Evolutionary conservation across 805 yeast genomes (phyloP).

Genomic region (Brettanomyces naardenensis): DNA sequence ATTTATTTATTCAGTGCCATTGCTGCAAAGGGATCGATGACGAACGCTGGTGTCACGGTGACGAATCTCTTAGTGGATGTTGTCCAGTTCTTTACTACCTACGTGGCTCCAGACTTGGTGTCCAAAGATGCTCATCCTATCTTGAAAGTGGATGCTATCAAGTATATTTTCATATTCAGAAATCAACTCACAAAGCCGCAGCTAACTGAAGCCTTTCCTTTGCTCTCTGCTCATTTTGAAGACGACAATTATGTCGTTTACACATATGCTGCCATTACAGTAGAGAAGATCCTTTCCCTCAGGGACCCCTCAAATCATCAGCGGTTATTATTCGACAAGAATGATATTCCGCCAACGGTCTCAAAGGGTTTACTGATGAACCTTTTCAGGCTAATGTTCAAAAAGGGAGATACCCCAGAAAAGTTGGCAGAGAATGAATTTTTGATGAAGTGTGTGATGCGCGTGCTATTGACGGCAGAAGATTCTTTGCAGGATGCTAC

Average conservation of each 20-base stretch:
- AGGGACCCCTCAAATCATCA: slow-evolving; percentile 50
- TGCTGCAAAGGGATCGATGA: slow-evolving; percentile 87
- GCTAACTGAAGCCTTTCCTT: slow-evolving; percentile 68
- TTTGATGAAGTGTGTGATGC: slow-evolving; percentile 80
- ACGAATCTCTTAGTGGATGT: slow-evolving; percentile 82
- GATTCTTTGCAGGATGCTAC: slow-evolving; percentile 46
- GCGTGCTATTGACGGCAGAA: slow-evolving; percentile 68
- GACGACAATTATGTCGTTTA: slow-evolving; percentile 72
- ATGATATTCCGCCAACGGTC: slow-evolving; percentile 58
- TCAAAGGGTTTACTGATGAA: slow-evolving; percentile 54
- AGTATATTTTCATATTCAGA: slow-evolving; percentile 81
- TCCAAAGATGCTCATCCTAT: slow-evolving; percentile 57
- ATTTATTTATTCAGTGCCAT: slow-evolving; percentile 78
- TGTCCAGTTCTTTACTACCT: slow-evolving; percentile 71
- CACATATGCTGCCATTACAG: slow-evolving; percentile 89
- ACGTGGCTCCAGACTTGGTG: slow-evolving; percentile 80
- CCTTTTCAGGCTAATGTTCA: slow-evolving; percentile 59
- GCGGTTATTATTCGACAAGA: slow-evolving; percentile 57
- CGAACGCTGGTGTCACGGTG: slow-evolving; percentile 79
- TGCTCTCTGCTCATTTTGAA: slow-evolving; percentile 61
- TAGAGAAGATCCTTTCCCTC: slow-evolving; percentile 79
- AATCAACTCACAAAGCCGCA: slow-evolving; percentile 89
- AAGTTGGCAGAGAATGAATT: slow-evolving; percentile 93
- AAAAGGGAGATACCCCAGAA: slow-evolving; percentile 63
- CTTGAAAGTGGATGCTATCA: slow-evolving; percentile 85